A percentile compares a stretch with the other conserved stretches of the same genome.
Conservation (phyloP, 768 basidiomycete species). For the Gloeostereum incarnatum region DNA sequence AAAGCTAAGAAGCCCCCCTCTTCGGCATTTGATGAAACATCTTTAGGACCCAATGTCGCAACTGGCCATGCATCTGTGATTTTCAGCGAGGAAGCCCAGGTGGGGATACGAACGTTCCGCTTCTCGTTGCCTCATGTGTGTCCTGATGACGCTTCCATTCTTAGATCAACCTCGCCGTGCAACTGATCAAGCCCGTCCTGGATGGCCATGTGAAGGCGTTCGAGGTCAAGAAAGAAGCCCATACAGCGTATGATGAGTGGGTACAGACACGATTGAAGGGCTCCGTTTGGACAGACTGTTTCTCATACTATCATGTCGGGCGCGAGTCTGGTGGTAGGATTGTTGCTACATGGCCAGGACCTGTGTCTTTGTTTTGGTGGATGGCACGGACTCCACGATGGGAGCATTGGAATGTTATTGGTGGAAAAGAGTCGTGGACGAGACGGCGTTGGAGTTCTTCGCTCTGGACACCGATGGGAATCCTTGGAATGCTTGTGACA, state of each 20-base stretch:
- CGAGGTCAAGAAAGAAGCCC: slow-evolving; percentile 35
- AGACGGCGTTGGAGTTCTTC: not conserved
- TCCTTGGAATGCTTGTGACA: not conserved
- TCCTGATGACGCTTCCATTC: slow-evolving; percentile 3
- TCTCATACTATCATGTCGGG: slow-evolving; percentile 40
- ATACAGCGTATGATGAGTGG: slow-evolving; percentile 41
- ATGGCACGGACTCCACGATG: slow-evolving; percentile 3
- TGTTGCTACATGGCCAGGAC: slow-evolving; percentile 45
- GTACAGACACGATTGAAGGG: slow-evolving; percentile 34
- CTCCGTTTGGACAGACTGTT: slow-evolving; percentile 46
- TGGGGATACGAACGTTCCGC: slow-evolving; percentile 11
- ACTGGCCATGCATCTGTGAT: slow-evolving; percentile 51
- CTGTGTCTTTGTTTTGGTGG: slow-evolving; percentile 44
- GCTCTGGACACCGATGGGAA: no score
- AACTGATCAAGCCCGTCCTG: slow-evolving; percentile 44
- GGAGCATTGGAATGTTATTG: slow-evolving; percentile 7
- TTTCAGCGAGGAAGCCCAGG: slow-evolving; percentile 49
- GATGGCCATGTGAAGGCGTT: slow-evolving; percentile 38
- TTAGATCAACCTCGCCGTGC: slow-evolving; percentile 39
- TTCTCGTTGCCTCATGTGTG: slow-evolving; percentile 4
- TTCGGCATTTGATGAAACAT: not conserved
- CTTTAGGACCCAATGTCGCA: slow-evolving; percentile 44
- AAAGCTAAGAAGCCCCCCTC: not conserved
- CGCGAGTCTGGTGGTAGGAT: slow-evolving; percentile 27
- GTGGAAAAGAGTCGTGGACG: not conserved